These are phyloP conservation scores for Craspedostauros australis DNA, from an alignment of 108 stramenopile genomes.

Conservation along the genomic window DNA sequence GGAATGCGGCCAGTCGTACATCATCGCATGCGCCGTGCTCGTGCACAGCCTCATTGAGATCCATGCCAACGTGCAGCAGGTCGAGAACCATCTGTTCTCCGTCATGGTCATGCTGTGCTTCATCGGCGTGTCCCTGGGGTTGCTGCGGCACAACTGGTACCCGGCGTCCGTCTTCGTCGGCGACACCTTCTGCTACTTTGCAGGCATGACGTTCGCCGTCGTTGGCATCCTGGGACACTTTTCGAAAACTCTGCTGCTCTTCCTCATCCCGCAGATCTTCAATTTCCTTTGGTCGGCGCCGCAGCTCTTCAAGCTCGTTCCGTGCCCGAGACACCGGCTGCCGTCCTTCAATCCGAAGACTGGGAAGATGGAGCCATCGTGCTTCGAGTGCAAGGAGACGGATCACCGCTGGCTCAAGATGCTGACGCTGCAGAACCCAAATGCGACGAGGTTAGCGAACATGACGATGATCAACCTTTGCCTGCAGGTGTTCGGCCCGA, in stretches of 20 bases:
- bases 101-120: conserved; percentile 82
- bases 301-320: conserved; percentile 92
- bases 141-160: conserved; percentile 92
- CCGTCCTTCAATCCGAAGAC: conserved; percentile 80
- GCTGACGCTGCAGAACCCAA: conserved; percentile 13
- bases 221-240: conserved; percentile 96
- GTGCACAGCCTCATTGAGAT: conserved; percentile 79
- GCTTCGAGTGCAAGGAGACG: conserved; percentile 41
- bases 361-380: conserved; percentile 77
- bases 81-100: conserved; percentile 82
- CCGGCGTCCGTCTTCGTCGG: conserved; percentile 96
- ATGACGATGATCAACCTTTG: conserved; percentile 92
- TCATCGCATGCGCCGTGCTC: conserved; percentile 82
- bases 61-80: conserved; percentile 17
- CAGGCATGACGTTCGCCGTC: conserved; percentile 98
- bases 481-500: conserved; percentile 81
- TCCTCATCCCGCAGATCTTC: conserved; percentile 95
- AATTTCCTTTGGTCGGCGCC: conserved; percentile 95
- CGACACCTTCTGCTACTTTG: conserved; percentile 98
- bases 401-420: conserved; percentile 37
- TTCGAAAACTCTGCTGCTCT: conserved; percentile 92
- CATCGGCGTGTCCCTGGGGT: conserved; percentile 75
- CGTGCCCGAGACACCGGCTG: conserved; percentile 95
- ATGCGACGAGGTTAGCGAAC: conserved; percentile 60
- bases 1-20: conserved; percentile 93